Percentiles rank a stretch among this genome's conserved stretches.
These are phyloP conservation scores for Solanum okadae DNA, from an alignment of 257 asterid genomes.

Conservation along the genomic window DNA sequence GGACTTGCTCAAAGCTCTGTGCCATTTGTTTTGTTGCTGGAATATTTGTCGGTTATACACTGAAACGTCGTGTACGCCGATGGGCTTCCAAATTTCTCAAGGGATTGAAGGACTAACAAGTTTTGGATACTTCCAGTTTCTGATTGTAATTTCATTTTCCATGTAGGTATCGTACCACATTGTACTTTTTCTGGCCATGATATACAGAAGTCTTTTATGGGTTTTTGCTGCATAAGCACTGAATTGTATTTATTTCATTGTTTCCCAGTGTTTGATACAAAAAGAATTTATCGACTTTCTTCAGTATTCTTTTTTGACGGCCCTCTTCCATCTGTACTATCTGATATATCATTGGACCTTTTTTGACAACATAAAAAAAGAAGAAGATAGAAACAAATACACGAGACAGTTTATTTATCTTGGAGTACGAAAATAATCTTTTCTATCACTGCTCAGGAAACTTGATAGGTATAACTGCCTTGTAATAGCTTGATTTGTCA, in stretches of 20 bases:
- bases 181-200: background rate
- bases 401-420: background rate
- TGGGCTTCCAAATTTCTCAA: constrained; percentile 66
- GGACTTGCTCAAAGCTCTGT: constrained; percentile 82
- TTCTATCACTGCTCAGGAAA: background rate
- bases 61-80: constrained; percentile 63
- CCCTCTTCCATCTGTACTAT: background rate
- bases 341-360: background rate
- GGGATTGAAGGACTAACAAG: constrained; percentile 35
- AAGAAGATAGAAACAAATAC: background rate
- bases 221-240: background rate
- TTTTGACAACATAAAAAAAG: background rate
- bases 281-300: background rate
- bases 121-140: background rate
- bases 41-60: constrained; percentile 58
- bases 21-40: constrained; percentile 77
- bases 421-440: background rate
- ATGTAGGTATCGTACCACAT: background rate
- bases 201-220: background rate
- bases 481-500: background rate
- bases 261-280: background rate
- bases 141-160: background rate
- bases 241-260: background rate
- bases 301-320: background rate
- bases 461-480: background rate